Evolutionary conservation across 495 filamentous ascomycete species (phyloP).

Genomic region (Podospora bellae-mahoneyi): DNA sequence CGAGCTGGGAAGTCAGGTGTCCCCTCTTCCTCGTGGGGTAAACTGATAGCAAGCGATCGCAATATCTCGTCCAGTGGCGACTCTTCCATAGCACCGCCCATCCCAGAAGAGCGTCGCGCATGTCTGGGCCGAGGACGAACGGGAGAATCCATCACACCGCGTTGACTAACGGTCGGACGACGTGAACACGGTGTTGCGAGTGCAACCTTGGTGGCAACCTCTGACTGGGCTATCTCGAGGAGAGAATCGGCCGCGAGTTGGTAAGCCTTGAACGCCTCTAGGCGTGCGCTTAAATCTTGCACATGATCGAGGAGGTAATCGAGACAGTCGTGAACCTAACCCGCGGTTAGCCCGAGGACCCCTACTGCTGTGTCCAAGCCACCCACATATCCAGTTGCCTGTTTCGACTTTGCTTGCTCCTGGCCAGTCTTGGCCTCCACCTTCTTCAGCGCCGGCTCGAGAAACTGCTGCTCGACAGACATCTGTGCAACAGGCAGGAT

Average conservation of each 20-base stretch:
- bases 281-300: slow-evolving; percentile 24
- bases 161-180: slow-evolving; percentile 12
- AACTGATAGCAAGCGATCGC: slow-evolving; percentile 30
- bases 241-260: slow-evolving; percentile 31
- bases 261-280: slow-evolving; percentile 32
- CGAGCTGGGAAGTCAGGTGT: slow-evolving; percentile 15
- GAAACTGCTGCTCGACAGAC: slow-evolving; percentile 57
- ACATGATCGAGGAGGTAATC: slow-evolving; percentile 38
- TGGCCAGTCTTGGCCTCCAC: slow-evolving; percentile 38
- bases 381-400: slow-evolving; percentile 44
- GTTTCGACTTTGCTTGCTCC: slow-evolving; percentile 32
- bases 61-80: slow-evolving; percentile 34
- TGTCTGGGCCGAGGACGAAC: slow-evolving; percentile 26
- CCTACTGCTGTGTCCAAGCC: neutral
- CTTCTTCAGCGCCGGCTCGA: slow-evolving; percentile 51
- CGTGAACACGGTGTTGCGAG: slow-evolving; percentile 7
- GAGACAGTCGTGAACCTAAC: slow-evolving; percentile 37
- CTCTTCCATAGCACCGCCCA: slow-evolving; percentile 22
- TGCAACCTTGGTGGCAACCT: slow-evolving; percentile 18
- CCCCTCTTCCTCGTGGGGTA: slow-evolving; percentile 24
- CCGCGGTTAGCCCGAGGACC: slow-evolving; percentile 12
- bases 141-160: slow-evolving; percentile 23
- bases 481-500: slow-evolving; percentile 61
- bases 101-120: slow-evolving; percentile 32
- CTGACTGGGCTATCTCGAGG: slow-evolving; percentile 27